These are phyloP conservation scores for Aspergillus terreus DNA, from an alignment of 2,329 filamentous ascomycete species.

Conservation along the genomic window DNA sequence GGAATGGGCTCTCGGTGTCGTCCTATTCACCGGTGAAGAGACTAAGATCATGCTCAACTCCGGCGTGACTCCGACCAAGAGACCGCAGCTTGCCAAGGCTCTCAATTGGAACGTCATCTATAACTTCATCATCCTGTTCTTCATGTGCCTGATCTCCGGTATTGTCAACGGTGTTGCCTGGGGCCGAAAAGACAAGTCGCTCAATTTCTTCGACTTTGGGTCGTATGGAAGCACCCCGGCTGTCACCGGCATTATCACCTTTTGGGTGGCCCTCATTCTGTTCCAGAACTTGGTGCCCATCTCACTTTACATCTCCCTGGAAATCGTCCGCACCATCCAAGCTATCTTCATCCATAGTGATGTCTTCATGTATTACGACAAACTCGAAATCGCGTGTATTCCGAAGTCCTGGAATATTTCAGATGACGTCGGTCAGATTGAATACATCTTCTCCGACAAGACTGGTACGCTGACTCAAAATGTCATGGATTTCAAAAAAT, in stretches of 20 bases:
- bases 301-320: conserved; percentile 93
- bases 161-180: conserved; percentile 83
- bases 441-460: conserved; percentile 98
- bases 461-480: conserved; percentile 88
- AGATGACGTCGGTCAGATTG: conserved; percentile 94
- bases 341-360: conserved; percentile 98
- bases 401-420: conserved; percentile 99
- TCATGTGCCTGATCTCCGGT: conserved; percentile 83
- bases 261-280: conserved; percentile 89
- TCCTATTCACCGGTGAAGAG: conserved; percentile 91
- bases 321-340: conserved; percentile 90
- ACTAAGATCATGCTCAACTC: conserved; percentile 99
- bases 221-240: conserved; percentile 71
- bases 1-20: conserved; percentile 89
- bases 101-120: conserved; percentile 97
- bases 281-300: conserved; percentile 99
- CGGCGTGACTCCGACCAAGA: conserved; percentile 90
- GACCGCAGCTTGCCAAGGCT: conserved; percentile 83
- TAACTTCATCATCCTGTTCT: conserved; percentile 86
- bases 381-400: conserved; percentile 88
- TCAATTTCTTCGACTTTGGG: conserved; percentile 79
- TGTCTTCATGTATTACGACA: conserved; percentile 93
- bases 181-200: conserved; percentile 69
- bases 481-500: conserved; percentile 99
- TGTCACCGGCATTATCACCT: conserved; percentile 89